These are phyloP conservation scores for Phytophthora quininea DNA, from an alignment of 352 stramenopile species.

Conservation along the genomic window DNA sequence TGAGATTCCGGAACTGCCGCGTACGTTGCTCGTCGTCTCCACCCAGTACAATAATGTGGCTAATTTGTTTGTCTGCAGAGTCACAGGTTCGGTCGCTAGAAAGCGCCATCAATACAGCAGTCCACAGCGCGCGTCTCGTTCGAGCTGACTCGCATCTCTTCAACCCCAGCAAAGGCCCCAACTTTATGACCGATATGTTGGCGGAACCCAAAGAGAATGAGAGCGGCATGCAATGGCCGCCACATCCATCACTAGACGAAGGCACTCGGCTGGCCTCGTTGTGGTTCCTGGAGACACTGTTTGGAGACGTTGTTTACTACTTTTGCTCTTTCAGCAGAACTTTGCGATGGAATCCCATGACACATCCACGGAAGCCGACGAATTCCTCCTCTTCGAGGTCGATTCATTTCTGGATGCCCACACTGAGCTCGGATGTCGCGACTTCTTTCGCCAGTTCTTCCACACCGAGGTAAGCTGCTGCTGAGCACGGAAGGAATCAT, in stretches of 20 bases:
- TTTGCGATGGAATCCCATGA: constrained; percentile 28
- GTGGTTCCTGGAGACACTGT: constrained; percentile 61
- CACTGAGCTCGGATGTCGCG: constrained; percentile 73
- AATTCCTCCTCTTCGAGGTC: constrained; percentile 63
- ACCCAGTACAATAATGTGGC: background rate
- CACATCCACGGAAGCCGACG: constrained; percentile 15
- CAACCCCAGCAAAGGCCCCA: constrained; percentile 18
- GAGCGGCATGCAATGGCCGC: background rate
- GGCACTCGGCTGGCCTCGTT: constrained; percentile 53
- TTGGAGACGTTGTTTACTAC: constrained; percentile 69
- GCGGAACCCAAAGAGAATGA: background rate
- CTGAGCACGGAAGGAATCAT: no score
- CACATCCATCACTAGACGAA: constrained; percentile 20
- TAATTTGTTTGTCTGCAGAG: constrained; percentile 36
- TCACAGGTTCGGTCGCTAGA: constrained; percentile 61
- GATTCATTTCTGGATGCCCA: constrained; percentile 68
- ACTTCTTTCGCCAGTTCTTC: constrained; percentile 83
- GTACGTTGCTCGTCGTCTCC: constrained; percentile 32
- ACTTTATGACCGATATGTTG: constrained; percentile 43
- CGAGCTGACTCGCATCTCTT: constrained; percentile 65
- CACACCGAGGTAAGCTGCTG: constrained; percentile 56
- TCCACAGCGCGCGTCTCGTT: constrained; percentile 40
- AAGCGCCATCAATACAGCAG: constrained; percentile 42
- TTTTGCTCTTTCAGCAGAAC: constrained; percentile 61
- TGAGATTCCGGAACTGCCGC: constrained; percentile 71